phyloP scores from a whole-genome alignment of 2,329 filamentous ascomycete genomes.

The Septoria petroselini region DNA sequence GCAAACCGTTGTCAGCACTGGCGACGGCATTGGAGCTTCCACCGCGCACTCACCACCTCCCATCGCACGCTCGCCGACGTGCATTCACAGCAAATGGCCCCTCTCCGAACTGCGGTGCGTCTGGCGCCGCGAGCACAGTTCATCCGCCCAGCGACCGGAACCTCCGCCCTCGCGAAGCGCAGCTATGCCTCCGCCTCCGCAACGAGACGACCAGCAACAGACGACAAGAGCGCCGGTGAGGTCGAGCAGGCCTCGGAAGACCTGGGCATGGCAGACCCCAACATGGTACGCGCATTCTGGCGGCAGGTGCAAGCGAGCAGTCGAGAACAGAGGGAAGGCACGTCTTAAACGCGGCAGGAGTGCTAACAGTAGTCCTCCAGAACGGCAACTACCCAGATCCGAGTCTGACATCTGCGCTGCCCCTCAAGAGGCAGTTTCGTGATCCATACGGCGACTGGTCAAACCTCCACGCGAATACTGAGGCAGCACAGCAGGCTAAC shows the following conservation, averaged over 20 bases:
- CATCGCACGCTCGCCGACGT: background rate
- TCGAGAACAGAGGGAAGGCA: background rate
- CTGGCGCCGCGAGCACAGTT: conserved; percentile 33
- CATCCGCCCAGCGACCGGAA: conserved; percentile 26
- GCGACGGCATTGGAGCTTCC: conserved; percentile 4
- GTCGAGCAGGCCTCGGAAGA: conserved; percentile 34
- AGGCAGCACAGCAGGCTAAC: background rate
- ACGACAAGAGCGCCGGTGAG: conserved; percentile 28
- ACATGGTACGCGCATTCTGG: conserved; percentile 31
- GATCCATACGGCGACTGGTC: conserved; percentile 85
- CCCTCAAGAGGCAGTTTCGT: conserved; percentile 83
- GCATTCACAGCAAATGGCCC: conserved; percentile 28
- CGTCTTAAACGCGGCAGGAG: background rate
- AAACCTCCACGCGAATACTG: background rate
- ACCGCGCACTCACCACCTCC: conserved; percentile 3
- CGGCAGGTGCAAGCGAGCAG: background rate
- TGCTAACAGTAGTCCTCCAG: conserved; percentile 44
- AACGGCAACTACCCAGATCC: conserved; percentile 84
- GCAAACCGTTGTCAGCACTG: conserved; percentile 3
- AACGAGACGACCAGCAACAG: conserved; percentile 22
- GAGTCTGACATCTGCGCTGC: conserved; percentile 45
- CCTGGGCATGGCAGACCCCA: conserved; percentile 30
- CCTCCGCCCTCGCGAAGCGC: conserved; percentile 27
- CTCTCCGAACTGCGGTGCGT: conserved; percentile 29
- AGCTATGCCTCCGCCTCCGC: conserved; percentile 26